phyloP scores from a whole-genome alignment of 2,329 filamentous ascomycete genomes.

The Trichoderma asperellum region DNA sequence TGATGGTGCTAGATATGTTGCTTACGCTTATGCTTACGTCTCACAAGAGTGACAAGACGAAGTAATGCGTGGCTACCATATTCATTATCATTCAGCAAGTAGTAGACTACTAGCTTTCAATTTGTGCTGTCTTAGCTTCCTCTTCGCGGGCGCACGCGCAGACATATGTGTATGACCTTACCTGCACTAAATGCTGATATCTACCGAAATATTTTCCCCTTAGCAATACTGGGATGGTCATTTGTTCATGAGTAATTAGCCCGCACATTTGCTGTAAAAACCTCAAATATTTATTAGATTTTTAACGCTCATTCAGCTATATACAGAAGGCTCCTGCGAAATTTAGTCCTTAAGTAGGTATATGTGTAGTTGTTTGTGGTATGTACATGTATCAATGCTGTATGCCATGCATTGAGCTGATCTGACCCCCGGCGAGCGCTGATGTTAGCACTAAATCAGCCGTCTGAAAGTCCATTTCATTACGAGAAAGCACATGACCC shows the following conservation, averaged over 20 bases:
- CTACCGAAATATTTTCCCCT: neutral
- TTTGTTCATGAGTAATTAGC: too few species aligned
- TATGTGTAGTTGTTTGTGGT: too few species aligned
- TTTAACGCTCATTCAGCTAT: too few species aligned
- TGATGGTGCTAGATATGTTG: neutral
- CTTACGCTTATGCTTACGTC: neutral
- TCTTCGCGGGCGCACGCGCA: neutral
- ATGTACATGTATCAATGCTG: too few species aligned
- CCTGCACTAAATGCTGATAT: neutral
- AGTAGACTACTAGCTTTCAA: neutral
- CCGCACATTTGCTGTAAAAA: too few species aligned
- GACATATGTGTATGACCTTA: neutral
- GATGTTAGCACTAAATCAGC: constrained; percentile 8
- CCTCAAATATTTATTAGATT: too few species aligned
- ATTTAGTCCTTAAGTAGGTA: too few species aligned
- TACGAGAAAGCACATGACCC: neutral
- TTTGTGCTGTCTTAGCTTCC: neutral
- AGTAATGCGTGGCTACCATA: neutral
- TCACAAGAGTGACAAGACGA: neutral
- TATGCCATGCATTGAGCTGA: neutral
- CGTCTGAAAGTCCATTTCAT: neutral
- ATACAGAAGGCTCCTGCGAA: too few species aligned
- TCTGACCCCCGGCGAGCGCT: neutral
- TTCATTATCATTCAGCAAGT: neutral
- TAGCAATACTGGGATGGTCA: too few species aligned